Percentiles rank a stretch among this genome's conserved stretches.
Evolutionary conservation across 176 grass and related monocot species (phyloP).

Genomic region (Oryza longistaminata): DNA sequence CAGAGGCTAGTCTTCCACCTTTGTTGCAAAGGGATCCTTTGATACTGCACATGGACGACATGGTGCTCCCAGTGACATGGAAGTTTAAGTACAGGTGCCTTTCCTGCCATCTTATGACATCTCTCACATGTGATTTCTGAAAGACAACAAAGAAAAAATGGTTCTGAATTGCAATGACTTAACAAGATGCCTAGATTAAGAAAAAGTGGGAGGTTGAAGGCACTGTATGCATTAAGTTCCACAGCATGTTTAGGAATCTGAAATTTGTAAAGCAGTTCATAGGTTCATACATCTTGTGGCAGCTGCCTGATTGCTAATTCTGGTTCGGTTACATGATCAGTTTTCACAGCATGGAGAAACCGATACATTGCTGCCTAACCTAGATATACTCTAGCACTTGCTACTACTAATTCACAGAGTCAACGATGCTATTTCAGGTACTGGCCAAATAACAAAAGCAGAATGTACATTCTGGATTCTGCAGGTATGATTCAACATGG

Average conservation of each 20-base stretch:
- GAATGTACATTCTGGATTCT: slow-evolving; percentile 92
- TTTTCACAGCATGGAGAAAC: slow-evolving; percentile 2
- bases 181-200: neutral
- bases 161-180: neutral
- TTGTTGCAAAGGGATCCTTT: slow-evolving; percentile 73
- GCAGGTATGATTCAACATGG: slow-evolving; percentile 49
- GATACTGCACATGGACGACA: slow-evolving; percentile 74
- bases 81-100: slow-evolving; percentile 88
- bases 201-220: slow-evolving; percentile 28
- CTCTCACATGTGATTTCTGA: slow-evolving; percentile 4
- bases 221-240: neutral
- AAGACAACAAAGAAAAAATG: neutral
- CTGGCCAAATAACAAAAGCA: slow-evolving; percentile 97
- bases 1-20: slow-evolving; percentile 81
- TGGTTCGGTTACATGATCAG: neutral
- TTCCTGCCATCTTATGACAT: neutral
- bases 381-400: slow-evolving; percentile 4
- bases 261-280: slow-evolving; percentile 1
- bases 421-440: slow-evolving; percentile 51
- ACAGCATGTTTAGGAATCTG: neutral
- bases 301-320: neutral
- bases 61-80: slow-evolving; percentile 69
- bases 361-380: neutral
- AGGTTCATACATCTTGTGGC: neutral
- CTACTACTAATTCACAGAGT: neutral